Conservation (phyloP, 306 rosid species). For the Lotus japonicus region DNA sequence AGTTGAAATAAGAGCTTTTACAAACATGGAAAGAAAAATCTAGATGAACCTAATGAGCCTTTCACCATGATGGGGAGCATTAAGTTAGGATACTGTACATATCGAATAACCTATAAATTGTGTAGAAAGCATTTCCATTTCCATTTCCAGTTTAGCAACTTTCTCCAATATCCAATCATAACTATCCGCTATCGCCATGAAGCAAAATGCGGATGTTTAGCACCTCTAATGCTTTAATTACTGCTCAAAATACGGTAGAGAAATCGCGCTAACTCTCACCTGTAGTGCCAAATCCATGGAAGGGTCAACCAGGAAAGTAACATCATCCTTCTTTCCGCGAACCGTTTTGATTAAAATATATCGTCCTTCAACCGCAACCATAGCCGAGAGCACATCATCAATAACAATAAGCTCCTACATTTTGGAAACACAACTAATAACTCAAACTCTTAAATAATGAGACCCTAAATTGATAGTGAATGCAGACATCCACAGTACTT, state of each 20-base stretch:
- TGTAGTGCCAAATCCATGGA: slow-evolving; percentile 97
- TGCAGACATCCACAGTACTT: background rate
- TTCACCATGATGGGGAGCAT: background rate
- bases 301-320: slow-evolving; percentile 60
- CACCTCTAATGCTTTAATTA: slow-evolving; percentile 5
- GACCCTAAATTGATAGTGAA: background rate
- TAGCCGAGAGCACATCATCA: slow-evolving; percentile 78
- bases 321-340: slow-evolving; percentile 52
- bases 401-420: slow-evolving; percentile 88
- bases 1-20: background rate
- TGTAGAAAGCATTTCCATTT: background rate
- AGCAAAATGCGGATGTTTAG: slow-evolving; percentile 8
- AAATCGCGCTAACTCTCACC: slow-evolving; percentile 40
- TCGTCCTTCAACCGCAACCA: slow-evolving; percentile 90
- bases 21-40: background rate
- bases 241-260: background rate
- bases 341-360: slow-evolving; percentile 64
- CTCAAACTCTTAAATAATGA: background rate
- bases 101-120: background rate
- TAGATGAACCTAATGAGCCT: background rate
- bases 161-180: background rate
- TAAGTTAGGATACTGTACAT: background rate
- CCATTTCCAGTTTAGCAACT: background rate
- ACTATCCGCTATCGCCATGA: background rate
- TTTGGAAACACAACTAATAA: slow-evolving; percentile 13